These are phyloP conservation scores for Suillus ampliporus DNA, from an alignment of 768 basidiomycete species.

Conservation along the genomic window DNA sequence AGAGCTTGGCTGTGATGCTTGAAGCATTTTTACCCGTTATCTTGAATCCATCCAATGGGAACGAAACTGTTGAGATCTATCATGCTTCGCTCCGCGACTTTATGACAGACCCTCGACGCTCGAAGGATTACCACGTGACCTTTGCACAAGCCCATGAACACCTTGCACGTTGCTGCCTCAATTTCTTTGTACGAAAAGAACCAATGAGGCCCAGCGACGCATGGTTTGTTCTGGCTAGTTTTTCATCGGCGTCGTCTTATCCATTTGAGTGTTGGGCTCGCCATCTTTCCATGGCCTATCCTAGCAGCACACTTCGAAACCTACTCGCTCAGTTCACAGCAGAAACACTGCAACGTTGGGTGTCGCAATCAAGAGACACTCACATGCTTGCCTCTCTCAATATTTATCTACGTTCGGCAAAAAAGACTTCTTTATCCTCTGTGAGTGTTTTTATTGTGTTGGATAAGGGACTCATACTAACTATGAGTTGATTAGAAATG, in stretches of 20 bases:
- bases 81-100: not conserved
- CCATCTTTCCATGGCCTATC: not conserved
- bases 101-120: not conserved
- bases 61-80: not conserved
- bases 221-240: too few species aligned
- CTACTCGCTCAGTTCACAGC: not conserved
- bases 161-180: not conserved
- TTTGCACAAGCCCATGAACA: not conserved
- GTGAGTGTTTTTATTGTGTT: not conserved
- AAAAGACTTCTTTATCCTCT: not conserved
- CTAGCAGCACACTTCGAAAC: not conserved
- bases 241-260: too few species aligned
- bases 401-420: not conserved
- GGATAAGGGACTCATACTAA: not conserved
- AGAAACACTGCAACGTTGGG: not conserved
- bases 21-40: not conserved
- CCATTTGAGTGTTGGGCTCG: too few species aligned
- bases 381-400: too few species aligned
- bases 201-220: not conserved
- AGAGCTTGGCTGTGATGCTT: not conserved
- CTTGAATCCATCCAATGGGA: not conserved
- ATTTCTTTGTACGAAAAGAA: not conserved
- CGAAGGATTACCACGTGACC: not conserved
- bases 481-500: not conserved
- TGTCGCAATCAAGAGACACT: not conserved